Evolutionary conservation across 1,139 yeast genomes (phyloP).

Genomic region (Sugiyamaella grinbergsii): DNA sequence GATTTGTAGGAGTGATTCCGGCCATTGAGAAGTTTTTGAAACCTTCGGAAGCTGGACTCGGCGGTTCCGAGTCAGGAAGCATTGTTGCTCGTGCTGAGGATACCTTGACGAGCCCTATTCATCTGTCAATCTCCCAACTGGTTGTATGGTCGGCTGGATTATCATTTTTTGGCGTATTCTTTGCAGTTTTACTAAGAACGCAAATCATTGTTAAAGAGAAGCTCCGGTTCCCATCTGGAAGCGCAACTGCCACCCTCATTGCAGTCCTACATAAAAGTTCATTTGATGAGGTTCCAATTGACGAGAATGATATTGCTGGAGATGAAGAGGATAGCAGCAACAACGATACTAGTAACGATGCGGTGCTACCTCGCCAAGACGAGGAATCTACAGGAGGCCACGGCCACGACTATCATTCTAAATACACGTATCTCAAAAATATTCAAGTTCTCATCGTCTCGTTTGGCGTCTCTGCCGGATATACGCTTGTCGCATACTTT

Average conservation of each 20-base stretch:
- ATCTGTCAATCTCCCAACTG: constrained; percentile 51
- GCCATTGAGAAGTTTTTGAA: constrained; percentile 89
- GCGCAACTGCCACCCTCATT: constrained; percentile 92
- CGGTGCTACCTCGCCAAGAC: constrained; percentile 1
- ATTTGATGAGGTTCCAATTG: constrained; percentile 27
- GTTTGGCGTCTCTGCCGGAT: constrained; percentile 67
- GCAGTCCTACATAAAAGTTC: constrained; percentile 72
- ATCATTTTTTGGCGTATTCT: constrained; percentile 92
- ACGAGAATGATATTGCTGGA: constrained; percentile 23
- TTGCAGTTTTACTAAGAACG: constrained; percentile 83
- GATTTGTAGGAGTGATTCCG: constrained; percentile 94
- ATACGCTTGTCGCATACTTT: constrained; percentile 72
- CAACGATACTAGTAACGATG: constrained; percentile 17
- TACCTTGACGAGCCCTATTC: constrained; percentile 24
- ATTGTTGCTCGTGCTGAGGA: too few species aligned
- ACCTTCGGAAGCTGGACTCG: constrained; percentile 68
- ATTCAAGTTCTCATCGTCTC: constrained; percentile 59
- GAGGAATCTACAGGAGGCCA: constrained; percentile 21
- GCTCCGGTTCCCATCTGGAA: constrained; percentile 90
- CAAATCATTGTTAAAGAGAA: constrained; percentile 85
- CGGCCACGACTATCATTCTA: constrained; percentile 24
- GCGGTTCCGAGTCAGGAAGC: neutral
- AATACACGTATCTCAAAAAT: constrained; percentile 53
- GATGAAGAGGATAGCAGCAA: constrained; percentile 21
- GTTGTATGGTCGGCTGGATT: constrained; percentile 82